Base-by-base conservation (phyloP, 805 yeast species). In the Komagataella populi region DNA sequence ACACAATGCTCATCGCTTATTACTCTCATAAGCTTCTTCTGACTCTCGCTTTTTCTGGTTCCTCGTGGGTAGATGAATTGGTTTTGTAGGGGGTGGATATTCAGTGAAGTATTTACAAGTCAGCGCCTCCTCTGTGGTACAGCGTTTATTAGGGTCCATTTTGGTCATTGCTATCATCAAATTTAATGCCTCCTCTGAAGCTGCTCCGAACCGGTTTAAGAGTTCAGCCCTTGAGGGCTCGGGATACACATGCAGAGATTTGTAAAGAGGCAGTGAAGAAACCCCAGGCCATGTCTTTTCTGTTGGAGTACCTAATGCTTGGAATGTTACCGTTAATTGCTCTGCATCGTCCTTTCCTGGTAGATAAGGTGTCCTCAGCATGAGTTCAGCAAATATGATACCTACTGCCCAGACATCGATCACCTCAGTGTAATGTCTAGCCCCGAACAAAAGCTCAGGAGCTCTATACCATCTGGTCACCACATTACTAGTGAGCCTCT, bases 381-480 rank as follows among this genome's bases (percentile, higher is more conserved):
- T 88, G 58, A 93, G 69, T 60, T 93, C 99, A 0, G 98, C 98
- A 70, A 93, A 93, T 2, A 93, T 91, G 44, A 89, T 80, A 1
- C 99, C 99, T 4, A 90, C 86, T 0, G 98, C 91, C 99, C 99
- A 93, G 10, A 89, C 70, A 67, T 93, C 99, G 3, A 93, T 78
- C 0, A 95, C 95, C 1, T 83, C 83, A 0, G 96, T 84, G 60
- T 93, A 93, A 64, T 88, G 93, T 48, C 83, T 76, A 0, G 96
- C 84, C 1, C 96, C 97, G 55, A 91, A 79, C 22, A 93, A 69
- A 48, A 93, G 70, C 60, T 93, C 99, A 0, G 99, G 99, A 0
- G 98, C 96, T 51, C 98, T 71, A 66, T 93, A 93, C 99, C 99
- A 93, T 54, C 98, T 70, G 2, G 99, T 93, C 1, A 93, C 99